Conservation (phyloP, 495 filamentous ascomycete species). For the Stereocaulon alpinum region DNA sequence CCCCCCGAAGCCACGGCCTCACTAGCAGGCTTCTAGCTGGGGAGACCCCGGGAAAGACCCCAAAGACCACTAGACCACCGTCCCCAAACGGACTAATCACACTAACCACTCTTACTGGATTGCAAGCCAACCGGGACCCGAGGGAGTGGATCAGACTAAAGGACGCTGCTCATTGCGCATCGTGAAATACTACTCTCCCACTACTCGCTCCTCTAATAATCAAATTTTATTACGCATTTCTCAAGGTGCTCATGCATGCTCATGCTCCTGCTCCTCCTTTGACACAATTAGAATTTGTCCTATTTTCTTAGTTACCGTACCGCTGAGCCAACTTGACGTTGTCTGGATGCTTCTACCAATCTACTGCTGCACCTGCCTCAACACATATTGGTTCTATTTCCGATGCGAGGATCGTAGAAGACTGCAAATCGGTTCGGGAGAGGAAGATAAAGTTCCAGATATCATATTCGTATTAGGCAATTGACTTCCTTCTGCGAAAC, state of each 20-base stretch:
- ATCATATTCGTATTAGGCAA: neutral
- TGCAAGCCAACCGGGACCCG: constrained; percentile 5
- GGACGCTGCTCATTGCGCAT: constrained; percentile 1
- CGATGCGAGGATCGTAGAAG: constrained; percentile 2
- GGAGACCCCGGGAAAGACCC: neutral
- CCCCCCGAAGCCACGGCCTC: neutral
- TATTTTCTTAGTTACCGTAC: constrained; percentile 4
- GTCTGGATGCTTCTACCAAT: constrained; percentile 1
- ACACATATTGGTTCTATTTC: neutral
- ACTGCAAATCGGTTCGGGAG: neutral
- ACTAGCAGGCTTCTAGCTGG: neutral
- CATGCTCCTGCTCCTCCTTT: neutral
- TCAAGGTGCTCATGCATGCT: no score
- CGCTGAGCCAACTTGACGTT: neutral
- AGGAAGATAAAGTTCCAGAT: neutral
- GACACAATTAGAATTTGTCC: constrained; percentile 1
- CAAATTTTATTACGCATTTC: no score
- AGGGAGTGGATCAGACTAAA: constrained; percentile 1
- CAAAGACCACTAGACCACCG: neutral
- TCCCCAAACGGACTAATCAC: constrained; percentile 6
- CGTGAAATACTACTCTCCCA: constrained; percentile 2
- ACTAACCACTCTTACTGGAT: neutral
- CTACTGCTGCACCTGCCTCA: neutral
- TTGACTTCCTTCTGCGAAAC: neutral
- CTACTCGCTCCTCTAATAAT: neutral